Evolutionary conservation across 352 stramenopile genomes (phyloP), one percentile per base, ranked within the genome.

Genomic region (Phytophthora constricta): DNA sequence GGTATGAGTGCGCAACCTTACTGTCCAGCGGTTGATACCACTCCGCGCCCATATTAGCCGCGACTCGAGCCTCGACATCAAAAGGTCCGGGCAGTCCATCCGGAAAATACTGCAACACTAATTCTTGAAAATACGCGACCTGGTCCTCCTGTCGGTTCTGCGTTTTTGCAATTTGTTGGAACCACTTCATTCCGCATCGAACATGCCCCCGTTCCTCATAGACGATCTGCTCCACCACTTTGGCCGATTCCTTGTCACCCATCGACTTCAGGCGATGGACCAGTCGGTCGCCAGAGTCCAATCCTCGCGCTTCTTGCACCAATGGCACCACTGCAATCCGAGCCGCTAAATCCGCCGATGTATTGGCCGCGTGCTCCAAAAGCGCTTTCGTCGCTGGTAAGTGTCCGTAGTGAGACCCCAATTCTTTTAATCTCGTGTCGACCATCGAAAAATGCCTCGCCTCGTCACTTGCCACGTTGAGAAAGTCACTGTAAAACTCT

Each of bases 391-490:
- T 92, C 0, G 87, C 86, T 2, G 87, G 87, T 34, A 96, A 51
- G 20, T 67, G 72, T 2, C 87, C 87, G 42, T 96, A 96, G 42
- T 67, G 72, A 16, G 86, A 89, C 26, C 68, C 83, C 17, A 96
- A 68, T 42, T 86, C 71, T 22, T 73, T 70, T 45, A 96, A 63
- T 13, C 86, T 74, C 45, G 85, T 61, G 59, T 92, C 81, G 7
- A 96, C 84, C 76, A 96, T 76, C 17, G 69, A 58, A 59, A 96
- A 96, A 67, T 96, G 87, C n/a, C 87, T 71, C 22, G 82, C 84
- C 61, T 94, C 87, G 52, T 96, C 87, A 26, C 72, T 78, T 42
- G 84, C 86, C 19, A 94, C 86, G 5, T 62, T 73, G 10, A 93
- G 53, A 23, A 94, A 93, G 33, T 96, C 87, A 34, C 84, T 64